These are phyloP conservation scores for Termitomyces sp. DNA, from an alignment of 768 basidiomycete genomes.

Conservation along the genomic window DNA sequence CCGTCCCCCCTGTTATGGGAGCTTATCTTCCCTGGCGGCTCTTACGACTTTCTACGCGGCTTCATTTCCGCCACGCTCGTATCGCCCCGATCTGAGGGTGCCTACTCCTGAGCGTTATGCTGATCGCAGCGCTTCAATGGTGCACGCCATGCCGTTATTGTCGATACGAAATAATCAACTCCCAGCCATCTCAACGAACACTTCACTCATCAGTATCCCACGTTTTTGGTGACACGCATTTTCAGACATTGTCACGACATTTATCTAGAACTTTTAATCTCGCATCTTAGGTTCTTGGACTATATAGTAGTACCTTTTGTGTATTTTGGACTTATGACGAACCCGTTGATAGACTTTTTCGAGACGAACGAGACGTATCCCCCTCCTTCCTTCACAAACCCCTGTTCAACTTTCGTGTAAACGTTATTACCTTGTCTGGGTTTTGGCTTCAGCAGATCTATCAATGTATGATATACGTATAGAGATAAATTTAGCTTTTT, in stretches of 20 bases:
- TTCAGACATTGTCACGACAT: neutral
- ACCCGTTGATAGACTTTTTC: neutral
- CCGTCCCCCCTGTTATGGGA: neutral
- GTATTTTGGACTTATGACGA: neutral
- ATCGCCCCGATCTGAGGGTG: neutral
- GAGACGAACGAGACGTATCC: neutral
- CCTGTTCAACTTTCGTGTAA: neutral
- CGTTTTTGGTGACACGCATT: neutral
- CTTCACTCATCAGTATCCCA: neutral
- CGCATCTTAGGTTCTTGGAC: neutral
- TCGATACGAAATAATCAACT: neutral
- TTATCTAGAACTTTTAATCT: neutral
- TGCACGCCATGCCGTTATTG: neutral
- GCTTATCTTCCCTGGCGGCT: neutral
- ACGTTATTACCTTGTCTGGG: neutral
- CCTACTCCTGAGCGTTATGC: neutral
- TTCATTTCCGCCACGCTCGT: neutral
- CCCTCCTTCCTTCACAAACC: too few species aligned
- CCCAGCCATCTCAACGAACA: neutral
- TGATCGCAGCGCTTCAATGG: neutral
- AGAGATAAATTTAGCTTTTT: constrained; percentile 5
- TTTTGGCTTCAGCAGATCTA: neutral
- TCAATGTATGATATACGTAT: neutral
- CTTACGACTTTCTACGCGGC: neutral
- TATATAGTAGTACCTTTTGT: neutral